Percentiles rank a stretch among this genome's conserved stretches.
phyloP scores from a whole-genome alignment of 2,329 filamentous ascomycete genomes.

The Alternaria hordeiaustralica region DNA sequence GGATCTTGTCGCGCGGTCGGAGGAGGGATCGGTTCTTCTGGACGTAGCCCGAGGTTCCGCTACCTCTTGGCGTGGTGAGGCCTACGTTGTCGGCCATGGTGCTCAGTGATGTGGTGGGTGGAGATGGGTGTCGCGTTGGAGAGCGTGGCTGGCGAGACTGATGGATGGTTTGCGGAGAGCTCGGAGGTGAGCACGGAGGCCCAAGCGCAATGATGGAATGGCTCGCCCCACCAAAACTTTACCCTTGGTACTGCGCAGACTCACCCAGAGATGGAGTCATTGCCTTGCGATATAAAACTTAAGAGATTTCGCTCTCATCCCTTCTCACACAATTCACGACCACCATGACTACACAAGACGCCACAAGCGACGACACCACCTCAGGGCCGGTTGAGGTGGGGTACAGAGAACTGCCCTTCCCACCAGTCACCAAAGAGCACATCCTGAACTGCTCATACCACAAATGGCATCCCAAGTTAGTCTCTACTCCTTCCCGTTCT shows the following conservation, averaged over 20 bases:
- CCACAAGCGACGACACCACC: background rate
- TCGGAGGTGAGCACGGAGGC: constrained; percentile 29
- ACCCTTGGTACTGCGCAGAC: constrained; percentile 21
- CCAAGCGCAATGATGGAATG: constrained; percentile 19
- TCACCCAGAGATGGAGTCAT: constrained; percentile 36
- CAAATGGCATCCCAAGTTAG: constrained; percentile 80
- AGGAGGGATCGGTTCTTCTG: constrained; percentile 94
- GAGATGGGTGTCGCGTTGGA: background rate
- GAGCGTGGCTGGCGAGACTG: background rate
- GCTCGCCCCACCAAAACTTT: constrained; percentile 40
- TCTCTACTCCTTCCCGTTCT: background rate
- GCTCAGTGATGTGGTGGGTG: background rate
- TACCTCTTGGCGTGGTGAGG: constrained; percentile 90
- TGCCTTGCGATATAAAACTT: background rate
- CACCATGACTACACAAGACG: constrained; percentile 29
- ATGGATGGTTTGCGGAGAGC: constrained; percentile 20
- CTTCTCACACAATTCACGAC: background rate
- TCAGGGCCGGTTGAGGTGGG: constrained; percentile 13
- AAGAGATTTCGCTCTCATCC: background rate
- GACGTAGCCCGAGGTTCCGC: constrained; percentile 95
- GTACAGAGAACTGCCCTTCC: constrained; percentile 68
- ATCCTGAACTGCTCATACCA: constrained; percentile 96
- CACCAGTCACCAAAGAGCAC: constrained; percentile 82
- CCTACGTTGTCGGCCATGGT: constrained; percentile 96
- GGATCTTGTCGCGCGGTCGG: constrained; percentile 78